phyloP scores from a whole-genome alignment of 2,329 filamentous ascomycete genomes.

The Aspergillus sp. region DNA sequence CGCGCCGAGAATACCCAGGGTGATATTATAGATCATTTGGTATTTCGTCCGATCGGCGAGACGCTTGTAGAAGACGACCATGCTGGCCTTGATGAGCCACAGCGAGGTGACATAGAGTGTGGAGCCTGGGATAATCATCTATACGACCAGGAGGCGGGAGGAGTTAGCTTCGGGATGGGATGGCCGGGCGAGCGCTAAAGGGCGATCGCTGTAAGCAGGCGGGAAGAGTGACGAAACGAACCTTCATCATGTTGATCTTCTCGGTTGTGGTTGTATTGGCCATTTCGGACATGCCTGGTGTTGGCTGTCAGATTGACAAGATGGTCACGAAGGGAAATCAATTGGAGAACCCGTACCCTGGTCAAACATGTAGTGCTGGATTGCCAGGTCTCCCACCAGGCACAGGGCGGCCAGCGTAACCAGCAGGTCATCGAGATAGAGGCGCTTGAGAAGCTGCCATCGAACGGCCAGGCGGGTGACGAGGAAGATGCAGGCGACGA shows the following conservation, averaged over 20 bases:
- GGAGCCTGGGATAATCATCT: constrained; percentile 31
- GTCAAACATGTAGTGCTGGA: constrained; percentile 30
- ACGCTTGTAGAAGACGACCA: constrained; percentile 31
- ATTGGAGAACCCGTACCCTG: constrained; percentile 14
- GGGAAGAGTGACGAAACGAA: not conserved
- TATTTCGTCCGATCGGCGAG: constrained; percentile 27
- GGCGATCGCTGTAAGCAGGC: not conserved
- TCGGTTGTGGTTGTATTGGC: constrained; percentile 16
- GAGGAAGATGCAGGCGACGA: constrained; percentile 22
- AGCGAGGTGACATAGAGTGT: constrained; percentile 29
- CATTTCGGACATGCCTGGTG: constrained; percentile 25
- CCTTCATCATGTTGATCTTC: constrained; percentile 26
- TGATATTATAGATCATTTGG: constrained; percentile 27
- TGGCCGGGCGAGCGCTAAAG: no score
- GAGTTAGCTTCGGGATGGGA: constrained; percentile 4
- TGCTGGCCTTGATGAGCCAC: constrained; percentile 28
- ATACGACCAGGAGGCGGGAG: not conserved
- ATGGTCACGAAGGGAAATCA: not conserved
- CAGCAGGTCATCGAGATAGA: constrained; percentile 26
- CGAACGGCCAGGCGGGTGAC: constrained; percentile 22
- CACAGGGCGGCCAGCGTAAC: constrained; percentile 19
- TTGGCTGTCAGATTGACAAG: constrained; percentile 2
- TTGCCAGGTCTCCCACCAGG: constrained; percentile 24
- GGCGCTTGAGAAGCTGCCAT: constrained; percentile 21
- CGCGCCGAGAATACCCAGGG: constrained; percentile 19